A percentile compares a stretch with the other conserved stretches of the same genome.
These are phyloP conservation scores for Barnettozyma populi DNA, from an alignment of 805 yeast genomes.

Conservation along the genomic window DNA sequence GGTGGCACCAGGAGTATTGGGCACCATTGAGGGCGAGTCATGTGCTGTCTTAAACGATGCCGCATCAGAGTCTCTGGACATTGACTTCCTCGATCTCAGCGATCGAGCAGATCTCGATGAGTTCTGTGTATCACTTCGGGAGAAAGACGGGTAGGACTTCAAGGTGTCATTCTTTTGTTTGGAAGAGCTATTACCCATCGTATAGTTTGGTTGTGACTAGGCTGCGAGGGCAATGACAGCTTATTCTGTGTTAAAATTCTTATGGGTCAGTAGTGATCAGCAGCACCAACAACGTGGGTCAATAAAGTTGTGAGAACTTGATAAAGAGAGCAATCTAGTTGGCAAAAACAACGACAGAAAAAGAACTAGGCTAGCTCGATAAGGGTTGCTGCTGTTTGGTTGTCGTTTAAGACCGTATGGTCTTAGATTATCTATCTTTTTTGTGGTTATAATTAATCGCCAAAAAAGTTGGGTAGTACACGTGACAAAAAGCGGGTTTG, in stretches of 20 bases:
- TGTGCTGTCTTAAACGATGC: conserved; percentile 29
- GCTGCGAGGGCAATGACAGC: background rate
- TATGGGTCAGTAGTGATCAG: background rate
- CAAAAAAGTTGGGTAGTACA: background rate
- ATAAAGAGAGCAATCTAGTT: background rate
- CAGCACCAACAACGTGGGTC: background rate
- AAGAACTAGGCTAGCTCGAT: background rate
- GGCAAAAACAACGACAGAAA: background rate
- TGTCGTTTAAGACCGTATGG: background rate
- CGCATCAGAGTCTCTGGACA: conserved; percentile 26
- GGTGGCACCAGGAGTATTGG: conserved; percentile 20
- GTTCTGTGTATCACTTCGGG: conserved; percentile 49
- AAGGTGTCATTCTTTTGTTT: conserved; percentile 25
- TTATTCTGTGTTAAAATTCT: background rate
- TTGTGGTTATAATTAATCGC: too few relatives aligned
- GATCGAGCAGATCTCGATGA: conserved; percentile 46
- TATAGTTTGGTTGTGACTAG: background rate
- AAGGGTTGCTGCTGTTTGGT: background rate
- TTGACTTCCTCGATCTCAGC: conserved; percentile 28
- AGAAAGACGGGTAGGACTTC: conserved; percentile 36
- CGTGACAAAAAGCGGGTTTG: background rate
- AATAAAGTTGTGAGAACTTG: background rate
- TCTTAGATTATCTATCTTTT: background rate
- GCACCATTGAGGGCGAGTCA: conserved; percentile 25
- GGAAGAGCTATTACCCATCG: conserved; percentile 27